These are phyloP conservation scores for Globisporangium emineosum DNA, from an alignment of 352 stramenopile species.

Conservation along the genomic window DNA sequence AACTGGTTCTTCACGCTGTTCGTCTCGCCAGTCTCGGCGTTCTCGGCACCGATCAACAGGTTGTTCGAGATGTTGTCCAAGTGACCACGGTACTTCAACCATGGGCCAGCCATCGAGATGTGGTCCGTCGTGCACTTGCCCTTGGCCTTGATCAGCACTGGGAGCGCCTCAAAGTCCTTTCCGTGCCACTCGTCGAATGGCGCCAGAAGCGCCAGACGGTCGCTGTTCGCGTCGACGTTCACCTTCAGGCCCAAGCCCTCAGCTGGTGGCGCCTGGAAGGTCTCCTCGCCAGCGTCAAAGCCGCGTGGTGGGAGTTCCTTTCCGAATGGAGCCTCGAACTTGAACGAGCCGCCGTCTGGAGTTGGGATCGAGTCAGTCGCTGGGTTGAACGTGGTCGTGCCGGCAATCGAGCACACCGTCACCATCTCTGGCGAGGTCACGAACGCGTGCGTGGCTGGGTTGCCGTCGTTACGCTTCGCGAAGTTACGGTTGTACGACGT, in stretches of 20 bases:
- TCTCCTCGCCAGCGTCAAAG: slow-evolving; percentile 91
- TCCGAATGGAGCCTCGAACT: slow-evolving; percentile 88
- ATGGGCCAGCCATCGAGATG: slow-evolving; percentile 93
- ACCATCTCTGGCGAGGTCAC: slow-evolving; percentile 92
- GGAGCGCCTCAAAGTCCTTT: slow-evolving; percentile 85
- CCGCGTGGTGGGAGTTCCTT: slow-evolving; percentile 89
- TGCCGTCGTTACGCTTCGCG: slow-evolving; percentile 92
- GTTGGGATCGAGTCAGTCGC: slow-evolving; percentile 87
- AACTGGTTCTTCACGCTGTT: slow-evolving; percentile 92
- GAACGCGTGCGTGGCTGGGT: slow-evolving; percentile 92
- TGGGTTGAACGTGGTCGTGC: slow-evolving; percentile 89
- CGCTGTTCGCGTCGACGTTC: slow-evolving; percentile 77
- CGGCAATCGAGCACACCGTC: slow-evolving; percentile 87
- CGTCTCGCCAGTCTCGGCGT: slow-evolving; percentile 90
- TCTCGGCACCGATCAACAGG: slow-evolving; percentile 91
- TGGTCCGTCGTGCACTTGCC: slow-evolving; percentile 95
- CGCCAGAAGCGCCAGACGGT: slow-evolving; percentile 86
- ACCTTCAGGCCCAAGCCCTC: slow-evolving; percentile 67
- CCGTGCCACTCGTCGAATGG: slow-evolving; percentile 89
- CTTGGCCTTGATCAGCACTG: slow-evolving; percentile 93
- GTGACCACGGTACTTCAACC: slow-evolving; percentile 94
- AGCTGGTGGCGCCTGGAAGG: slow-evolving; percentile 85
- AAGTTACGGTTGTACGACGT: slow-evolving; percentile 96
- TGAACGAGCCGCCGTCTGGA: slow-evolving; percentile 85
- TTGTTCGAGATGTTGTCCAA: slow-evolving; percentile 96